Percentiles rank a stretch among this genome's conserved stretches.
These are phyloP conservation scores for Epichloe uncinata DNA, from an alignment of 2,329 filamentous ascomycete species.

Conservation along the genomic window DNA sequence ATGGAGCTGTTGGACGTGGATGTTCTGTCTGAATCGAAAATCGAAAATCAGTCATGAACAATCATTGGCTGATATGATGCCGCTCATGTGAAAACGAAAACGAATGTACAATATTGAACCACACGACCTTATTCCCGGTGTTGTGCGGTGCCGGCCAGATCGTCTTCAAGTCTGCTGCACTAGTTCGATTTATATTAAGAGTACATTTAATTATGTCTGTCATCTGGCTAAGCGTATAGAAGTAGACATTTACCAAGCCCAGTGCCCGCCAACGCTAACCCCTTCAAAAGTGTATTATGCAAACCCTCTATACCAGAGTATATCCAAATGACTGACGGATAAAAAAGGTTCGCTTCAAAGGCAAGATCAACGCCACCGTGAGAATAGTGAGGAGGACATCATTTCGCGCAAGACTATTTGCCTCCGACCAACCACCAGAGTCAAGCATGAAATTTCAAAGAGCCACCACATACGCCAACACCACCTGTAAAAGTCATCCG, in stretches of 20 bases:
- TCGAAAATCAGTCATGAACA: slow-evolving; percentile 4
- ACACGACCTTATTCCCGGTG: no score
- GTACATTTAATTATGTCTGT: not conserved
- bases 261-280: not conserved
- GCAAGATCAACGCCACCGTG: not conserved
- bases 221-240: not conserved
- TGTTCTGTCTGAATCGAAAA: slow-evolving; percentile 38
- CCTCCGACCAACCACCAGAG: not conserved
- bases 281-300: not conserved
- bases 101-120: no score
- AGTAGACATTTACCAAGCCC: not conserved
- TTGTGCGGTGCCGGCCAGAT: not conserved
- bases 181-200: not conserved
- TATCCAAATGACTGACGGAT: not conserved
- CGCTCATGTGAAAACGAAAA: not conserved
- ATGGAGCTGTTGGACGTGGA: slow-evolving; percentile 87
- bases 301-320: not conserved
- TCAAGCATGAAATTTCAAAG: not conserved
- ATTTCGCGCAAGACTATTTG: not conserved
- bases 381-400: not conserved
- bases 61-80: not conserved
- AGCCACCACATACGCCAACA: not conserved
- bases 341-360: not conserved
- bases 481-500: not conserved
- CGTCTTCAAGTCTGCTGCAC: not conserved